phyloP scores from a whole-genome alignment of 345 rosid species.

The Excoecaria cochinchinensis region DNA sequence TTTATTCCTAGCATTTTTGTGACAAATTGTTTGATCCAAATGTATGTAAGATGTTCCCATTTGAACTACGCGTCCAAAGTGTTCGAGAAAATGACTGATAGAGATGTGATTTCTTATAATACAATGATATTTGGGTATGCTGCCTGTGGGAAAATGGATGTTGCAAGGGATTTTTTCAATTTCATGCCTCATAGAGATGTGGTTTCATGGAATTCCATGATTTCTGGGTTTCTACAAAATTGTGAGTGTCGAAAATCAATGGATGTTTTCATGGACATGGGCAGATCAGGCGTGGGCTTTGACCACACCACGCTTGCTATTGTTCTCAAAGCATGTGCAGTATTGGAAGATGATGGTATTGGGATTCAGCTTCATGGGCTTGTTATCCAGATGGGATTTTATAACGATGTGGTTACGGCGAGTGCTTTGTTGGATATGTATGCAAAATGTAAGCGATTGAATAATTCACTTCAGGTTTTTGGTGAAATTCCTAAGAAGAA shows the following conservation, averaged over 20 bases:
- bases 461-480: constrained; percentile 57
- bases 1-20: constrained; percentile 67
- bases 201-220: constrained; percentile 84
- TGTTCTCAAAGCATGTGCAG: constrained; percentile 57
- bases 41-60: constrained; percentile 49
- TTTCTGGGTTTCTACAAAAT: constrained; percentile 65
- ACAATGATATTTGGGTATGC: constrained; percentile 60
- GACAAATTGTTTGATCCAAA: constrained; percentile 65
- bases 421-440: constrained; percentile 92
- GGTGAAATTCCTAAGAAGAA: constrained; percentile 59
- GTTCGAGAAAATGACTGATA: constrained; percentile 63
- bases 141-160: constrained; percentile 45
- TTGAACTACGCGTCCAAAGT: constrained; percentile 47
- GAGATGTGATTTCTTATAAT: constrained; percentile 80
- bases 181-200: constrained; percentile 69
- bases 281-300: constrained; percentile 36
- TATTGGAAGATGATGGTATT: constrained; percentile 35
- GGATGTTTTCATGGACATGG: constrained; percentile 58
- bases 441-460: constrained; percentile 66
- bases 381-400: constrained; percentile 50
- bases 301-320: constrained; percentile 66
- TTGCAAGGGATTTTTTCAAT: constrained; percentile 47
- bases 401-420: constrained; percentile 61
- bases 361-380: constrained; percentile 83
- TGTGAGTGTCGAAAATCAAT: constrained; percentile 49